Evolutionary conservation across 2,329 filamentous ascomycete genomes (phyloP), one percentile per base, ranked within the genome.

Genomic region (Paramyrothecium roridum): DNA sequence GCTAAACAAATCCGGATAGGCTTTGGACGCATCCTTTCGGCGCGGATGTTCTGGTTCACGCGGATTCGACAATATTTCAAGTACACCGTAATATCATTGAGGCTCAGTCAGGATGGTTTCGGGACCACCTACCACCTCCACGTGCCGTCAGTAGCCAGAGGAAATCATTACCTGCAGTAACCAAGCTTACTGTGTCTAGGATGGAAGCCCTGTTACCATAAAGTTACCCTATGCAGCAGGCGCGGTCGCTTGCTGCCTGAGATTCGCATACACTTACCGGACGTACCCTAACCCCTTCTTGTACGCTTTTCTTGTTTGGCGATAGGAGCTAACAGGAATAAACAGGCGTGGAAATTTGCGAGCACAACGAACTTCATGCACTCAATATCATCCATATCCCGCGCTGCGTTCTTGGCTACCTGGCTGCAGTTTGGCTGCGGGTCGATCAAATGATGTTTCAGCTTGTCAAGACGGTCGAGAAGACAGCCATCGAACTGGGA

Each of bases 261-360:
- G 63, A 26, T 75, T 69, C 55, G 65, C 74, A 52, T 75, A 75
- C 53, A 71, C 68, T 6, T 57, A 66, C 20, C 61, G 72, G 72
- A 56, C 55, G 70, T 62, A n/a, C 12, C 17, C 21, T 37, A n/a
- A n/a, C n/a, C n/a, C 10, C 26, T 8, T 19, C 43, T 33, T 30
- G 21, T n/a, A 16, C n/a, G 16, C 16, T 17, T 48, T 48, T 30
- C 26, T 30, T 30, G 26, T 30, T 30, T n/a, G n/a, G n/a, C n/a
- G 26, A 30, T 30, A 10, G 26, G 26, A 10, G 26, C 26, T 30
- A 43, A 43, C n/a, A 43, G n/a, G 12, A 17, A 19, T 13, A 6
- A 48, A 16, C 43, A 71, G 69, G 55, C 48, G 58, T 65, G 13
- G 68, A 70, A 7, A 59, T 69, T 12, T 70, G 66, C 22, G 63